phyloP scores from a whole-genome alignment of 2,329 filamentous ascomycete species.

The Fusarium mundagurra region DNA sequence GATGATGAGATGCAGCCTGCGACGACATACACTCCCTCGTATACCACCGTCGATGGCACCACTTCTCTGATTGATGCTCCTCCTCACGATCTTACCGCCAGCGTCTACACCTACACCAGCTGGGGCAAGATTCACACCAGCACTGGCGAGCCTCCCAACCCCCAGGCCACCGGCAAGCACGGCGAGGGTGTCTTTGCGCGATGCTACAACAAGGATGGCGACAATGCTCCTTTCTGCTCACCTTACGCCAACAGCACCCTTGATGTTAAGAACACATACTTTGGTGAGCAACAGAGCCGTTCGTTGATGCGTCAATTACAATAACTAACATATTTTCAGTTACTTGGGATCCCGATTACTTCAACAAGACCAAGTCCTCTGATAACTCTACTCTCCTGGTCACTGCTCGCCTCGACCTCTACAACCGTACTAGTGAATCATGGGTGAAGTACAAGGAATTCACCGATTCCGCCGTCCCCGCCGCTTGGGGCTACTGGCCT shows the following conservation, averaged over 20 bases:
- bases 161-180: slow-evolving; percentile 53
- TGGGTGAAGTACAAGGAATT: slow-evolving; percentile 49
- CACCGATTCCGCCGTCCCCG: slow-evolving; percentile 48
- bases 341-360: slow-evolving; percentile 66
- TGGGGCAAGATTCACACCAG: slow-evolving; percentile 53
- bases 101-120: slow-evolving; percentile 51
- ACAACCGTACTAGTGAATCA: slow-evolving; percentile 50
- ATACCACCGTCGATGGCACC: slow-evolving; percentile 58
- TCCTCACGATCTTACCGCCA: slow-evolving; percentile 59
- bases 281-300: slow-evolving; percentile 51
- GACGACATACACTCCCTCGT: slow-evolving; percentile 60
- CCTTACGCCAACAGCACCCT: slow-evolving; percentile 57
- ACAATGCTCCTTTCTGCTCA: slow-evolving; percentile 61
- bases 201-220: slow-evolving; percentile 60
- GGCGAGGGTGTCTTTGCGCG: slow-evolving; percentile 60
- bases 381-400: slow-evolving; percentile 47
- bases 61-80: slow-evolving; percentile 51
- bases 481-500: slow-evolving; percentile 59
- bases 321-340: slow-evolving; percentile 49
- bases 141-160: slow-evolving; percentile 56
- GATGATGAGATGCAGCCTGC: slow-evolving; percentile 56
- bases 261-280: slow-evolving; percentile 59
- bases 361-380: slow-evolving; percentile 55
- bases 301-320: neutral
- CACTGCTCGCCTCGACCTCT: slow-evolving; percentile 53